Evolutionary conservation across 352 stramenopile genomes (phyloP), one percentile per base, ranked within the genome.

Genomic region (Globisporangium paddicum): DNA sequence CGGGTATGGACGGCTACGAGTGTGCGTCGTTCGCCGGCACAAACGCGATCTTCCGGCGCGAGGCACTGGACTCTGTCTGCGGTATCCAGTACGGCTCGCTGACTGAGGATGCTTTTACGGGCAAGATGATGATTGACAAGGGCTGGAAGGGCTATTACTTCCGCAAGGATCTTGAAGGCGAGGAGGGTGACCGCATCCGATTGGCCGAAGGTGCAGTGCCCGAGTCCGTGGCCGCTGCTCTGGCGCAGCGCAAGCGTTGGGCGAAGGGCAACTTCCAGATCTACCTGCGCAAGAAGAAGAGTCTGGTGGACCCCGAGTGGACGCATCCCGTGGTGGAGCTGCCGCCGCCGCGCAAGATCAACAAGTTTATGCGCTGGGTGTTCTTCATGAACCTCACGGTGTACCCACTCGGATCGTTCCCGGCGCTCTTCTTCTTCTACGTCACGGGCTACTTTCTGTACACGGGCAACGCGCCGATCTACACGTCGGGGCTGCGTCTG

Each of bases 351-450:
- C 53, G 53, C 30, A 60, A 60, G 53, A 60, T 60, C 62, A 89
- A 87, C 69, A 73, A 73, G 44, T 90, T 88, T 37, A 90, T 90
- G 79, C 73, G 77, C 44, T 88, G 79, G 77, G 74, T 89, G 5
- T 87, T 89, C 73, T 89, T 87, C 65, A 87, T 89, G 75, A 89
- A 89, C 68, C 51, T 87, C 42, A 89, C 77, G 13, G 75, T 89
- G 42, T 89, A 89, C 59, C 79, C 79, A 26, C 86, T 89, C 51
- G 79, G 79, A 1, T 89, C 79, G 44, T 87, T 89, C 68, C 77
- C 79, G 2, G 79, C 77, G 4, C 71, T 89, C 26, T 87, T 89
- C 67, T 86, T 86, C 58, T 89, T 87, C 64, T 89, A 87, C 72
- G 71, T 83, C 62, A 89, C 79, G 40, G 75, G 65, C 45, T 87